Evolutionary conservation across 2,329 filamentous ascomycete species (phyloP).

Genomic region (Xylariaceae sp.): DNA sequence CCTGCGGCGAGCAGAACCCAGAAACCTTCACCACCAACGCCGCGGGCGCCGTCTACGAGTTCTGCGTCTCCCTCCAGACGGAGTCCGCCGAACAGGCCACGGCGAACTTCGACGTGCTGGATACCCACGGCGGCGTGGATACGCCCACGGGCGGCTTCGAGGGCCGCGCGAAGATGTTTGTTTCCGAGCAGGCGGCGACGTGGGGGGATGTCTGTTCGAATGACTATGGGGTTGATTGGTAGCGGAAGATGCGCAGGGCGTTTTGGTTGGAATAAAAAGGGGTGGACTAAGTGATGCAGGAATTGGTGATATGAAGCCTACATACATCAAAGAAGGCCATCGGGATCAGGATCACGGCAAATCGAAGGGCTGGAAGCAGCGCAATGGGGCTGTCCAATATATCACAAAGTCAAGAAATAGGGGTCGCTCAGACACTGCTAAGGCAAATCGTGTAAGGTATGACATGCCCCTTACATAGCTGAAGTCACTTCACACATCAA

Average conservation of each 20-base stretch:
- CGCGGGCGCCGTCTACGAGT: not conserved
- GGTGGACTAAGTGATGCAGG: no score
- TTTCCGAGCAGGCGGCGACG: not conserved
- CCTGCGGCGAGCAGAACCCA: not conserved
- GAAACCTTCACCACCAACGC: not conserved
- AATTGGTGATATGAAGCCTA: no score
- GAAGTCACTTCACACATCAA: not conserved
- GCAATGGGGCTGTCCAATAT: no score
- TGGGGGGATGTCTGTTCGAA: not conserved
- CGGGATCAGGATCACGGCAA: no score
- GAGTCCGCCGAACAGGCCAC: not conserved
- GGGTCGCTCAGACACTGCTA: no score
- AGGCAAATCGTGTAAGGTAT: no score
- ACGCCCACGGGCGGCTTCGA: not conserved
- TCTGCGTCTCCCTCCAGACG: not conserved
- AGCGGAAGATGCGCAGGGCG: not conserved
- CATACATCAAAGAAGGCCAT: no score
- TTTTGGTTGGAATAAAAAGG: no score
- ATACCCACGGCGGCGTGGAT: not conserved
- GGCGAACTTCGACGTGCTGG: not conserved
- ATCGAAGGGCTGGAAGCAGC: no score
- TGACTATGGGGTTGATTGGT: not conserved
- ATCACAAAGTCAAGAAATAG: no score
- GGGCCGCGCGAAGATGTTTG: not conserved
- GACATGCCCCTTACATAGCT: no score